Evolutionary conservation across 2,329 filamentous ascomycete genomes (phyloP).

Genomic region (Colletotrichum scovillei): DNA sequence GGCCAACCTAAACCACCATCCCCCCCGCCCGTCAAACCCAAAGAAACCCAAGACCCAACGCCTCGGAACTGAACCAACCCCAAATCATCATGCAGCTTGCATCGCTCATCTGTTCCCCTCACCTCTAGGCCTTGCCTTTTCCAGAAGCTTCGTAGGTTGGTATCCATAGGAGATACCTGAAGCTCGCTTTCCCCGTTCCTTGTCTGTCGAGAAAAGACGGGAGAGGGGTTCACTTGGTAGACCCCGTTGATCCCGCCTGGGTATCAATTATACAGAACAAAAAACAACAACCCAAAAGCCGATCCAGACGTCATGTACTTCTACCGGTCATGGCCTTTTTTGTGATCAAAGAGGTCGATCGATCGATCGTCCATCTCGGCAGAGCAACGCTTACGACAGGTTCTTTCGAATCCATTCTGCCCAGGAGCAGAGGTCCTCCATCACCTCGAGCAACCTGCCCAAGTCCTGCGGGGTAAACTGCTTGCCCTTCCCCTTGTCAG

Average conservation of each 20-base stretch:
- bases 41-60: conserved; percentile 11
- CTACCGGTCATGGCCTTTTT: background rate
- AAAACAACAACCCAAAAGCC: background rate
- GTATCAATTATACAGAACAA: conserved; percentile 35
- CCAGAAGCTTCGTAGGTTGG: background rate
- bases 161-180: background rate
- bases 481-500: conserved; percentile 43
- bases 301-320: background rate
- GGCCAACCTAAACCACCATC: background rate
- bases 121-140: background rate
- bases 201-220: background rate
- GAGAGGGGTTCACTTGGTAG: background rate
- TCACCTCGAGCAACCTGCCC: conserved; percentile 57
- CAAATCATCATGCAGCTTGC: background rate
- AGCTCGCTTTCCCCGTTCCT: background rate
- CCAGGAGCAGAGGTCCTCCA: conserved; percentile 66
- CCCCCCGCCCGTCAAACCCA: background rate
- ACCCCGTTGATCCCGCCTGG: background rate
- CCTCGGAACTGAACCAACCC: background rate
- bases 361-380: background rate
- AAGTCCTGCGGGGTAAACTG: conserved; percentile 54
- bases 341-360: background rate
- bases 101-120: background rate
- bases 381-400: conserved; percentile 14
- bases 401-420: conserved; percentile 61